Evolutionary conservation across 2,329 filamentous ascomycete species (phyloP).

Genomic region (Microdochium trichocladiopsis): DNA sequence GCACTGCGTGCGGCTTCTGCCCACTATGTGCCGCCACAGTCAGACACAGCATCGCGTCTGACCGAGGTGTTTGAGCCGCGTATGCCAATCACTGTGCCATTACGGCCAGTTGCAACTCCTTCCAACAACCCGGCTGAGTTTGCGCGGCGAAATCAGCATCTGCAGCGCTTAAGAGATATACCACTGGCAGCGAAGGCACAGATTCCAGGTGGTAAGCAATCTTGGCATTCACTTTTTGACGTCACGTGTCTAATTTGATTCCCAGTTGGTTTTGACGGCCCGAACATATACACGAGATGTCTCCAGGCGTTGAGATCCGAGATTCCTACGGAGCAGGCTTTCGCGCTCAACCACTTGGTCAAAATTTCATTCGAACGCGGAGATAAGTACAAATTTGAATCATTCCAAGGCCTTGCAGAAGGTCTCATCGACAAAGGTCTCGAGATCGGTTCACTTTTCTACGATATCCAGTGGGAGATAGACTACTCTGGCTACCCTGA

Average conservation of each 20-base stretch:
- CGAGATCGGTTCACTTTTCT: conserved; percentile 71
- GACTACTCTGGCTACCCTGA: conserved; percentile 55
- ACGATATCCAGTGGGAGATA: conserved; percentile 74
- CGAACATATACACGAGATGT: conserved; percentile 87
- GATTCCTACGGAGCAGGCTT: conserved; percentile 78
- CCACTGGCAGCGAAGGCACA: conserved; percentile 12
- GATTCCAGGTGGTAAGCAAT: conserved; percentile 50
- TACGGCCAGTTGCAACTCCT: conserved; percentile 70
- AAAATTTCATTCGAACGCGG: conserved; percentile 93
- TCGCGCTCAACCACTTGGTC: conserved; percentile 85
- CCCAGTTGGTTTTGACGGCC: conserved; percentile 59
- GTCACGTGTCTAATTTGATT: conserved; percentile 12
- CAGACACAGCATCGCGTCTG: conserved; percentile 50
- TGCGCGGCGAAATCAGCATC: conserved; percentile 44
- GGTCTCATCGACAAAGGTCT: conserved; percentile 80
- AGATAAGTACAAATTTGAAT: conserved; percentile 92
- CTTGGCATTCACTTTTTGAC: background rate
- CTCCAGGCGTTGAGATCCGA: conserved; percentile 76
- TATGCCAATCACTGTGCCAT: conserved; percentile 51
- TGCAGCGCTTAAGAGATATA: conserved; percentile 46
- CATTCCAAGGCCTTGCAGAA: conserved; percentile 82
- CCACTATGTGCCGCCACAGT: conserved; percentile 44
- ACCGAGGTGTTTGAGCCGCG: conserved; percentile 66
- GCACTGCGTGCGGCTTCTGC: conserved; percentile 26
- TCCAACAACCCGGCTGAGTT: conserved; percentile 67